Conservation (phyloP, 768 basidiomycete species). For the Amanita brunnescens region DNA sequence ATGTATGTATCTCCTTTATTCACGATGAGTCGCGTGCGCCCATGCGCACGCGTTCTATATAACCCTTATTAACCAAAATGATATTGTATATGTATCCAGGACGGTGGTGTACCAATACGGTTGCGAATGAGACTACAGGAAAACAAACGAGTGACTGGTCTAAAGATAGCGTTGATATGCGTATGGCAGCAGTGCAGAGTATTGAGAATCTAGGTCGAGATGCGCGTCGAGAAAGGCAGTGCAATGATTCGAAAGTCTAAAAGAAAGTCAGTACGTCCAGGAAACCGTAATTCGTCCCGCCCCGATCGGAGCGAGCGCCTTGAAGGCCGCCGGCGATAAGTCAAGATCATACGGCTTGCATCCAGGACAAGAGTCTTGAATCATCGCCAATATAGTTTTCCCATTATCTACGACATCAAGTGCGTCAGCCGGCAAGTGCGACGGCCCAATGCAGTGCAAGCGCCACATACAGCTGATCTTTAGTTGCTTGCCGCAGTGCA, state of each 20-base stretch:
- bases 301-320: constrained; percentile 19
- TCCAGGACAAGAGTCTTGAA: constrained; percentile 23
- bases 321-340: constrained; percentile 20
- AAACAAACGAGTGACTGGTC: neutral
- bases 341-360: constrained; percentile 20
- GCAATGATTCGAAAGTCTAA: neutral
- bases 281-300: constrained; percentile 16
- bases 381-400: constrained; percentile 15
- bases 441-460: too few species aligned
- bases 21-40: too few species aligned
- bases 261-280: constrained; percentile 10
- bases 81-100: too few species aligned
- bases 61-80: too few species aligned
- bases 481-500: constrained; percentile 17
- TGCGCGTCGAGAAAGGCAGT: neutral
- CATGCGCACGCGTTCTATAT: too few species aligned
- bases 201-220: too few species aligned
- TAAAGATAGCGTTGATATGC: neutral
- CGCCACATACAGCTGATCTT: constrained; percentile 15
- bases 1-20: too few species aligned
- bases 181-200: too few species aligned
- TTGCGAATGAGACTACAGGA: neutral
- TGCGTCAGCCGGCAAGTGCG: too few species aligned
- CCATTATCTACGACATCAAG: constrained; percentile 16
- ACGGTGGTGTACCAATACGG: too few species aligned